These are phyloP conservation scores for Mycena rebaudengoi DNA, from an alignment of 768 basidiomycete species.

Conservation along the genomic window DNA sequence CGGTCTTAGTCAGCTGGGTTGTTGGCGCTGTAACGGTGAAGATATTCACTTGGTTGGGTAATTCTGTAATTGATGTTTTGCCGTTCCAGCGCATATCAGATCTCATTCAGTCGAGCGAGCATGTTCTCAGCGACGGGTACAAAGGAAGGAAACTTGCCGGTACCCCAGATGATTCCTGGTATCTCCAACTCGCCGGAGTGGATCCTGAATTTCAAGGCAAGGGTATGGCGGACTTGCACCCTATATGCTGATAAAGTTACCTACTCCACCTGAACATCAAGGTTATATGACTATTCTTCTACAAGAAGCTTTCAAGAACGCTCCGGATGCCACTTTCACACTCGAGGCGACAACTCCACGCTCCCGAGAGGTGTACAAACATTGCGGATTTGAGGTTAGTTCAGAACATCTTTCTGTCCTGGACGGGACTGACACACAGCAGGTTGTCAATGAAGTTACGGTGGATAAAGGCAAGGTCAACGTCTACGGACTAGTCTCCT, in stretches of 20 bases:
- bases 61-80: background rate
- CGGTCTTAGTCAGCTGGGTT: background rate
- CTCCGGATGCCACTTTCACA: slow-evolving; percentile 6
- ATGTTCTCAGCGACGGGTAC: background rate
- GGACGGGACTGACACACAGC: too few relatives aligned
- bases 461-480: background rate
- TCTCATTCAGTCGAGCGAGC: background rate
- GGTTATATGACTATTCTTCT: slow-evolving; percentile 14
- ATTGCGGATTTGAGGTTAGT: slow-evolving; percentile 24
- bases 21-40: background rate
- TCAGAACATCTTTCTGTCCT: too few relatives aligned
- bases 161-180: slow-evolving; percentile 14
- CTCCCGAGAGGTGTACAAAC: slow-evolving; percentile 11
- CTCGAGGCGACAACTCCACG: slow-evolving; percentile 8
- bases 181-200: slow-evolving; percentile 7
- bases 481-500: background rate
- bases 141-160: background rate
- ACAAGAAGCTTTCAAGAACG: slow-evolving; percentile 12
- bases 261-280: background rate
- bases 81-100: slow-evolving; percentile 2
- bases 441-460: background rate
- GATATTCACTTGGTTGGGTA: background rate
- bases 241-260: background rate
- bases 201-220: slow-evolving; percentile 21
- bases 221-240: slow-evolving; percentile 8